A percentile compares a stretch with the other conserved stretches of the same genome.
These are phyloP conservation scores for Aspergillus ibericus DNA, from an alignment of 2,329 filamentous ascomycete species.

Conservation along the genomic window DNA sequence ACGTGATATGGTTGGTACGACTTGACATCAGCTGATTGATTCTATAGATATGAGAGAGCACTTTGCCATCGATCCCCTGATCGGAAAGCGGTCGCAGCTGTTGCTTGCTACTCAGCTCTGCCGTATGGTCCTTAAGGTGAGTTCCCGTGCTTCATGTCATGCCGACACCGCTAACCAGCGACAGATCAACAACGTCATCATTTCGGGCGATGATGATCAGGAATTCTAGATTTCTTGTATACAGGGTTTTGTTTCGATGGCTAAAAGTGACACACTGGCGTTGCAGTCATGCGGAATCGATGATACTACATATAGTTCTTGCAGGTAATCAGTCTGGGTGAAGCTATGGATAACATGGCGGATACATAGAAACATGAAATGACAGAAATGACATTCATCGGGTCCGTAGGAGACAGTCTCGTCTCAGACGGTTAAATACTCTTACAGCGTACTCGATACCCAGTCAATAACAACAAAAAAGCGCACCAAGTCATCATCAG, in stretches of 20 bases:
- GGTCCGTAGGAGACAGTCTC: neutral
- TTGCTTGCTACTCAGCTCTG: slow-evolving; percentile 95
- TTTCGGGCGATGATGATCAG: slow-evolving; percentile 80
- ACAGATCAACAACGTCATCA: slow-evolving; percentile 86
- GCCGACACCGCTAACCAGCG: slow-evolving; percentile 16
- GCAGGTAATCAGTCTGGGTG: slow-evolving; percentile 17
- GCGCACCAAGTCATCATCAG: no score
- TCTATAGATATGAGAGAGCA: slow-evolving; percentile 87
- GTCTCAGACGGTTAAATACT: no score
- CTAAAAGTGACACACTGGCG: slow-evolving; percentile 19
- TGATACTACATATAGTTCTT: slow-evolving; percentile 16
- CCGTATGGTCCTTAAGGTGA: slow-evolving; percentile 92
- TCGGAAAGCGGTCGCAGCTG: slow-evolving; percentile 96
- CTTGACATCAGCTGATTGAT: neutral
- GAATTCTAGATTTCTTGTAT: slow-evolving; percentile 65
- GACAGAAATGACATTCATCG: slow-evolving; percentile 19
- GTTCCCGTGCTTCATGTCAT: slow-evolving; percentile 7
- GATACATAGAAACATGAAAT: slow-evolving; percentile 23
- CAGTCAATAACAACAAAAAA: no score
- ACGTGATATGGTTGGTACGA: slow-evolving; percentile 28
- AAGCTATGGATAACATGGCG: slow-evolving; percentile 17
- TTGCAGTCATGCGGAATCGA: slow-evolving; percentile 10
- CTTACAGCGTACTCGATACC: no score
- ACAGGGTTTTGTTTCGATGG: slow-evolving; percentile 17
- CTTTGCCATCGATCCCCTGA: slow-evolving; percentile 97